These are phyloP conservation scores for Metarhizium guizhouense DNA, from an alignment of 2,329 filamentous ascomycete genomes.

Conservation along the genomic window DNA sequence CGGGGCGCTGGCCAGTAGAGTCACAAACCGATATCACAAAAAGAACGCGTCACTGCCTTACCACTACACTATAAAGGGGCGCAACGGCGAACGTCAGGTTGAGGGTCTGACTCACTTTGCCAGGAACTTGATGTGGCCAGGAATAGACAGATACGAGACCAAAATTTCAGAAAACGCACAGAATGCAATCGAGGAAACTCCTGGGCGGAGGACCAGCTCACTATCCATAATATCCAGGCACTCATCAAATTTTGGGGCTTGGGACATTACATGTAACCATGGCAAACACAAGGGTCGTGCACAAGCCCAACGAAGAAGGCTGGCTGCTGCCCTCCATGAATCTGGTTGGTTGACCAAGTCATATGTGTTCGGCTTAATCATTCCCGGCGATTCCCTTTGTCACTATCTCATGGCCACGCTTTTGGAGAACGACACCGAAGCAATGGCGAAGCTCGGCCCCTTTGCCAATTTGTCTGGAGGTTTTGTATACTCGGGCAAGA, in stretches of 20 bases:
- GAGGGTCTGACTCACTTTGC: conserved; percentile 56
- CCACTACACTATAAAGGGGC: conserved; percentile 44
- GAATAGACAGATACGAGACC: conserved; percentile 41
- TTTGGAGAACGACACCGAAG: conserved; percentile 54
- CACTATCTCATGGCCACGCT: conserved; percentile 59
- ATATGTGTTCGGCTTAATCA: conserved; percentile 55
- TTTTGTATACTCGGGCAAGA: conserved; percentile 54
- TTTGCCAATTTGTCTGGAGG: conserved; percentile 56
- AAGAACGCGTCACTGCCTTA: conserved; percentile 23
- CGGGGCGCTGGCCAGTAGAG: conserved; percentile 46
- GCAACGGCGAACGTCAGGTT: conserved; percentile 49
- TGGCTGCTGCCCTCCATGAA: conserved; percentile 48
- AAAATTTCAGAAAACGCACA: conserved; percentile 40
- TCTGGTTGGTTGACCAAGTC: conserved; percentile 61
- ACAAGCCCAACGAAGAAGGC: conserved; percentile 39
- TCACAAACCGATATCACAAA: conserved; percentile 32
- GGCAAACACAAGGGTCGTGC: conserved; percentile 19
- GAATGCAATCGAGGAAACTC: conserved; percentile 24
- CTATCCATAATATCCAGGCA: conserved; percentile 24
- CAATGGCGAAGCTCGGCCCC: conserved; percentile 48
- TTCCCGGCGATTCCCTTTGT: conserved; percentile 53
- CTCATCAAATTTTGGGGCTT: conserved; percentile 39
- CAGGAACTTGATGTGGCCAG: conserved; percentile 52
- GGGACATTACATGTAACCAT: conserved; percentile 25
- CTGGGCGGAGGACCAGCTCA: conserved; percentile 27